Evolutionary conservation across 306 rosid species (phyloP).

Genomic region (Cicer arietinum): DNA sequence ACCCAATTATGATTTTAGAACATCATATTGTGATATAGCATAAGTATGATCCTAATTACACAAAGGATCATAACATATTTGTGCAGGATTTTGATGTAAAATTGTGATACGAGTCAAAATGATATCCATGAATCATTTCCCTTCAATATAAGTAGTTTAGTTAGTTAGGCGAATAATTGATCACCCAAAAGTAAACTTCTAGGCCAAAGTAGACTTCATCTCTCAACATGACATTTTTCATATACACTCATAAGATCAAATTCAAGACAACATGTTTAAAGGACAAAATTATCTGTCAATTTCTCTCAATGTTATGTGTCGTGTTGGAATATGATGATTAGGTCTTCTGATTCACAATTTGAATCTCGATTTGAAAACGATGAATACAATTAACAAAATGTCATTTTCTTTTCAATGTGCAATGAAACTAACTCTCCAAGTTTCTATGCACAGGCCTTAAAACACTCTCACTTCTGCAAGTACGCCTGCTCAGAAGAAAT

Average conservation of each 20-base stretch:
- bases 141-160: too few relatives aligned
- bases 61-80: neutral
- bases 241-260: too few relatives aligned
- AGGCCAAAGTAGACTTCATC: too few relatives aligned
- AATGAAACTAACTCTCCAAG: constrained; percentile 24
- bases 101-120: constrained; percentile 14
- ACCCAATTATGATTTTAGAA: neutral
- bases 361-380: too few relatives aligned
- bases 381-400: neutral
- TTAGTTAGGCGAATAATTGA: too few relatives aligned
- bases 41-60: too few relatives aligned
- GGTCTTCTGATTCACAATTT: too few relatives aligned
- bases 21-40: neutral
- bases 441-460: constrained; percentile 68
- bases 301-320: constrained; percentile 1
- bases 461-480: constrained; percentile 89
- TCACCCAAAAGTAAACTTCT: too few relatives aligned
- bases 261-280: too few relatives aligned
- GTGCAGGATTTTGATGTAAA: constrained; percentile 16
- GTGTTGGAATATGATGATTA: neutral
- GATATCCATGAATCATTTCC: neutral
- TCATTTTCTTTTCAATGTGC: constrained; percentile 26
- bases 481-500: constrained; percentile 97
- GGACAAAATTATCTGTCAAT: neutral
- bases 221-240: too few relatives aligned